A percentile compares a stretch with the other conserved stretches of the same genome.
phyloP scores from a whole-genome alignment of 1,284 basidiomycete species.

The Ganoderma lingzhi region DNA sequence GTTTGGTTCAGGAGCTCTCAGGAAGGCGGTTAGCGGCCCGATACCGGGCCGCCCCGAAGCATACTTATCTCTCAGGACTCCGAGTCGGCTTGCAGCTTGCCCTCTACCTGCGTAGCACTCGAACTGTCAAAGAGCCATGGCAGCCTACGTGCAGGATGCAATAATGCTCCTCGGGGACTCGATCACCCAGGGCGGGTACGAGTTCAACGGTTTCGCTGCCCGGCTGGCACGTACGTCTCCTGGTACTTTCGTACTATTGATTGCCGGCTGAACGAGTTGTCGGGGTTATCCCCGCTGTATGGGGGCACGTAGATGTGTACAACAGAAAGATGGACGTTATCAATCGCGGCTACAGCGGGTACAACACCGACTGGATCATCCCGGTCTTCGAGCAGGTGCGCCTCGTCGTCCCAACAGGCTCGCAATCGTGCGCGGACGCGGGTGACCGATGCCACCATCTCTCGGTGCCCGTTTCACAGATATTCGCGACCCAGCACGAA shows the following conservation, averaged over 20 bases:
- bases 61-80: neutral
- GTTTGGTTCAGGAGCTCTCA: too few relatives aligned
- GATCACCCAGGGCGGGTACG: slow-evolving; percentile 73
- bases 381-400: slow-evolving; percentile 80
- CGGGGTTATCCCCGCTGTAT: neutral
- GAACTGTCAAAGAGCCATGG: slow-evolving; percentile 48
- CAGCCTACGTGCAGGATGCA: slow-evolving; percentile 63
- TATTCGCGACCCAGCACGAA: slow-evolving; percentile 61
- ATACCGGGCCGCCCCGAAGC: neutral
- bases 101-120: neutral
- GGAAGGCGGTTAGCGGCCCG: neutral
- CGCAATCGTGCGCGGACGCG: neutral
- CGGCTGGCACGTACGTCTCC: slow-evolving; percentile 64
- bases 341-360: slow-evolving; percentile 84
- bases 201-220: slow-evolving; percentile 65
- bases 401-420: neutral
- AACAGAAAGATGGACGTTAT: slow-evolving; percentile 82
- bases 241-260: neutral
- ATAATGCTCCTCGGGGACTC: slow-evolving; percentile 84
- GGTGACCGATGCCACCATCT: neutral
- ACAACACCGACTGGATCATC: slow-evolving; percentile 86
- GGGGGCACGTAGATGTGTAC: slow-evolving; percentile 65
- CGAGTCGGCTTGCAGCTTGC: neutral
- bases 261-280: neutral
- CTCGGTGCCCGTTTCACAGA: slow-evolving; percentile 43